phyloP scores from a whole-genome alignment of 1,139 yeast genomes.

The Saccharomyces hybrid region DNA sequence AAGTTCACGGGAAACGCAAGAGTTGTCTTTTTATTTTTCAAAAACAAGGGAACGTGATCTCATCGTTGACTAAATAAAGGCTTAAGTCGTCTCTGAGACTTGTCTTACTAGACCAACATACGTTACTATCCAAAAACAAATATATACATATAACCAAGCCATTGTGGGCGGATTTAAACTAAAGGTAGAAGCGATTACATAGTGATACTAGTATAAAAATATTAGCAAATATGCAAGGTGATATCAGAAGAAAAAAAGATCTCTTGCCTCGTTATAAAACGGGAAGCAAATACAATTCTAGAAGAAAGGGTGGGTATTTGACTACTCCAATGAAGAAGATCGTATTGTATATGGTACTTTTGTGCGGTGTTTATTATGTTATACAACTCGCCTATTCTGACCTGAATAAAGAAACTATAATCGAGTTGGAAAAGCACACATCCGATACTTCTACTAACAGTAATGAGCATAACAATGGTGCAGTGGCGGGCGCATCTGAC shows the following conservation, averaged over 20 bases:
- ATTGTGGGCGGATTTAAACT: neutral
- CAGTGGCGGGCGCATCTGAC: conserved; percentile 4
- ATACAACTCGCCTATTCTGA: conserved; percentile 24
- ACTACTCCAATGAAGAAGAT: conserved; percentile 42
- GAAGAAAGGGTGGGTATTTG: conserved; percentile 20
- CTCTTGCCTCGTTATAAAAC: conserved; percentile 28
- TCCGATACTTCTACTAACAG: conserved; percentile 2
- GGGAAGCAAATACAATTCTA: conserved; percentile 3
- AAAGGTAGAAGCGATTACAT: neutral
- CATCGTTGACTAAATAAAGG: neutral
- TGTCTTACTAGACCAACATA: neutral
- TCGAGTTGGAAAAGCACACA: conserved; percentile 21
- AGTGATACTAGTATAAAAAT: neutral
- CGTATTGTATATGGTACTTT: conserved; percentile 32
- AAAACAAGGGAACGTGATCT: neutral
- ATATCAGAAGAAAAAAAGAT: conserved; percentile 30
- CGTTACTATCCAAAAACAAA: neutral
- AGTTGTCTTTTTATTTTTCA: neutral
- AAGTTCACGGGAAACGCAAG: neutral
- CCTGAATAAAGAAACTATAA: conserved; percentile 15
- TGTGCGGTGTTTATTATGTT: conserved; percentile 29
- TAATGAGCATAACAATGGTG: neutral
- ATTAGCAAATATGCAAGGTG: conserved; percentile 28
- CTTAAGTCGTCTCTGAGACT: neutral
- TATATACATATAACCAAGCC: neutral